These are phyloP conservation scores for Aureobasidium sp. DNA, from an alignment of 2,329 filamentous ascomycete species.

Conservation along the genomic window DNA sequence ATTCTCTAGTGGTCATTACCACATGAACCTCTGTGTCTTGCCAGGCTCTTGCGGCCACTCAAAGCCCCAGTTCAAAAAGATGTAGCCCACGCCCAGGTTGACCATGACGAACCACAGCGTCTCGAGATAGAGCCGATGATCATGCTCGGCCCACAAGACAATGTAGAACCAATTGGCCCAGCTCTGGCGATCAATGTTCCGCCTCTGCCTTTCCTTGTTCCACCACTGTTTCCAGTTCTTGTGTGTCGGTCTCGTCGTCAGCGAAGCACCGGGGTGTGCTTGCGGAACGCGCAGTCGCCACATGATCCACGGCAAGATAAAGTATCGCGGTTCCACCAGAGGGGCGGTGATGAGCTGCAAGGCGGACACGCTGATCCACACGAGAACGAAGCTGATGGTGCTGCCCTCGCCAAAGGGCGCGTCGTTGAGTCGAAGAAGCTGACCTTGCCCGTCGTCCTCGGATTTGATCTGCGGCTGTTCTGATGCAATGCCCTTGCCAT, in stretches of 20 bases:
- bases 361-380: conserved; percentile 60
- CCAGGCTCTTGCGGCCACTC: conserved; percentile 55
- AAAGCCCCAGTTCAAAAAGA: conserved; percentile 62
- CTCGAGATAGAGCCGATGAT: conserved; percentile 48
- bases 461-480: background rate
- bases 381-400: conserved; percentile 44
- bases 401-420: conserved; percentile 14
- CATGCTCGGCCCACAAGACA: conserved; percentile 23
- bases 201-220: background rate
- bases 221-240: conserved; percentile 12
- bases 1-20: conserved; percentile 44
- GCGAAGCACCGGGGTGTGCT: conserved; percentile 3
- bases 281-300: conserved; percentile 72
- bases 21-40: conserved; percentile 69
- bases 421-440: conserved; percentile 12
- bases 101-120: conserved; percentile 60
- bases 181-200: background rate
- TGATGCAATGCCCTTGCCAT: background rate
- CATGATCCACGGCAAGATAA: conserved; percentile 89
- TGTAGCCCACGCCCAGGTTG: conserved; percentile 57
- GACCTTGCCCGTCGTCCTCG: background rate
- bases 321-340: conserved; percentile 90
- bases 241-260: background rate
- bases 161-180: background rate
- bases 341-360: conserved; percentile 81